phyloP scores from a whole-genome alignment of 768 basidiomycete genomes.

The Saitozyma podzolica region DNA sequence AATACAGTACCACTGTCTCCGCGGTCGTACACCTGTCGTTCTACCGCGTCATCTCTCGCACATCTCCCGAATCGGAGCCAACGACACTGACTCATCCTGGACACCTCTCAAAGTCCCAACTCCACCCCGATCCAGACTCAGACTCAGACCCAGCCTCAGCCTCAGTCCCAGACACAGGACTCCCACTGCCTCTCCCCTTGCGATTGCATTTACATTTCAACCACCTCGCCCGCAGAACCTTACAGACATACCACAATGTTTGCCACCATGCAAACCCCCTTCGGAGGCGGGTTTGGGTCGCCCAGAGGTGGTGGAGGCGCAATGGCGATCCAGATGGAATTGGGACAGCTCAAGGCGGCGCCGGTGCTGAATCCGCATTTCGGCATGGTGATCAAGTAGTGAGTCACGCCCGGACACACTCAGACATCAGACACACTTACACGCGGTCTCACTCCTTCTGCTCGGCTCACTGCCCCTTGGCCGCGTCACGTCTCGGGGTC shows the following conservation, averaged over 20 bases:
- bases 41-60: no score
- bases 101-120: no score
- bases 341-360: slow-evolving; percentile 28
- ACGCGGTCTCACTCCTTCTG: background rate
- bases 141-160: no score
- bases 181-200: no score
- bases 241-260: slow-evolving; percentile 10
- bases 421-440: background rate
- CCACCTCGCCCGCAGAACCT: background rate
- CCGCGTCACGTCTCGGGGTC: no score
- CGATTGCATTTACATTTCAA: background rate
- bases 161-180: no score
- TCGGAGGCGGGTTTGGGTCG: slow-evolving; percentile 3
- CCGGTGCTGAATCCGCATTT: slow-evolving; percentile 41
- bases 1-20: no score
- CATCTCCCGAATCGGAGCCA: no score
- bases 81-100: no score
- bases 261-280: slow-evolving; percentile 15
- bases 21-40: no score
- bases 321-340: slow-evolving; percentile 22
- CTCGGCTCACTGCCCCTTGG: background rate
- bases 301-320: slow-evolving; percentile 1
- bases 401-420: slow-evolving; percentile 6
- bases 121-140: background rate
- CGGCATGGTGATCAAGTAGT: slow-evolving; percentile 42